These are phyloP conservation scores for Trichoderma koningii DNA, from an alignment of 2,329 filamentous ascomycete genomes.

Conservation along the genomic window DNA sequence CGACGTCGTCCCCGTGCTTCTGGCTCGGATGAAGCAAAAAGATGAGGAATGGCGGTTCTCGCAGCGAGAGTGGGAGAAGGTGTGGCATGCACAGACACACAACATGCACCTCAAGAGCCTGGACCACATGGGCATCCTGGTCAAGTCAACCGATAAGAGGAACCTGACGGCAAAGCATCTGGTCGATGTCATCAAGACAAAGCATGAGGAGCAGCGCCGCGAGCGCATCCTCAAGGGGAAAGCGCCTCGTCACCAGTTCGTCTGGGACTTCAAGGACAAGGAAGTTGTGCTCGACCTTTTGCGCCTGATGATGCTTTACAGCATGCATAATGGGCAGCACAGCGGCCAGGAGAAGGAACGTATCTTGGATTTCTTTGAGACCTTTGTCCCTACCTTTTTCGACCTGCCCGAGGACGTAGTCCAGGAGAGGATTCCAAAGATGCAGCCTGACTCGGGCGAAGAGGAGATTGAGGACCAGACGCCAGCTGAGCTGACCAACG, in stretches of 20 bases:
- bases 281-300: slow-evolving; percentile 66
- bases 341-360: slow-evolving; percentile 73
- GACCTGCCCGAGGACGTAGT: slow-evolving; percentile 71
- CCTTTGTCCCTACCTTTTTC: slow-evolving; percentile 76
- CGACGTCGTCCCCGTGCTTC: slow-evolving; percentile 82
- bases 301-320: slow-evolving; percentile 64
- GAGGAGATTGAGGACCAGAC: slow-evolving; percentile 76
- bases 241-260: slow-evolving; percentile 70
- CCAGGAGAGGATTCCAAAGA: slow-evolving; percentile 65
- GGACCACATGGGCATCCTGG: slow-evolving; percentile 92
- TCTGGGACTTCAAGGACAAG: slow-evolving; percentile 72
- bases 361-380: slow-evolving; percentile 73
- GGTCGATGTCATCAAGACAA: slow-evolving; percentile 86
- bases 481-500: slow-evolving; percentile 70
- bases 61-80: slow-evolving; percentile 97
- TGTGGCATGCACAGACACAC: slow-evolving; percentile 95
- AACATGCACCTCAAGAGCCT: slow-evolving; percentile 94
- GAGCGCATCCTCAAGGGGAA: slow-evolving; percentile 64
- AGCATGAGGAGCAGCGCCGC: slow-evolving; percentile 86
- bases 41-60: slow-evolving; percentile 97
- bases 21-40: slow-evolving; percentile 90
- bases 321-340: slow-evolving; percentile 69
- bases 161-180: slow-evolving; percentile 88
- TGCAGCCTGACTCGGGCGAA: slow-evolving; percentile 70
- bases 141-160: slow-evolving; percentile 87